Evolutionary conservation across 768 basidiomycete species (phyloP), one percentile per base, ranked within the genome.

Genomic region (Rhizopogon vinicolor): DNA sequence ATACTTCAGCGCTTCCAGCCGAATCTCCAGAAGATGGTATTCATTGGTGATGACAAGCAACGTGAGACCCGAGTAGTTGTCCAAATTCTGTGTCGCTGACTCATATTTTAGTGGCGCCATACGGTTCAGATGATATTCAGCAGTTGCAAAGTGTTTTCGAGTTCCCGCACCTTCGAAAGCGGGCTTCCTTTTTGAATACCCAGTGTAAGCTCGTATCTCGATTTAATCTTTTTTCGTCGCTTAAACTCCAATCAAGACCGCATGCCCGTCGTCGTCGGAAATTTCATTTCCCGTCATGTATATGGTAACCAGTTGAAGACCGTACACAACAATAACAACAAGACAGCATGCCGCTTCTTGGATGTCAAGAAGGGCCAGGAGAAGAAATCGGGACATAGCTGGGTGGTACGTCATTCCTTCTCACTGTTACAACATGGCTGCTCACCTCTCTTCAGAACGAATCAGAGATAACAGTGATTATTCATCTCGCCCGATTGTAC

Each of bases 91-190:
- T 4, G n/a, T 1, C 44, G 41, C 41, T 59, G 57, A 53, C 62
- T 41, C 2, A 10, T 31, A 25, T 16, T 5, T 40, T 53, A 92
- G 90, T 93, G 60, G 85, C 90, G 52, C 91, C 91, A 2, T 82
- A 76, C 80, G 90, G 89, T 10, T 80, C 86, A 59, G 90, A 91
- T 55, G 79, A 86, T 18, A 67, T 86, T 37, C 64, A 75, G 50
- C 75, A 78, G n/a, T 74, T 92, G 14, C 76, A 83, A 54, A 90
- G 87, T 57, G 80, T 92, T 28, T 92, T 92, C 76, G 89, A 91
- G 62, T 64, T 88, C 13, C 13, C 68, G 0, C 87, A 91, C 68
- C 73, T 93, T 14, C 69, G 68, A 3, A 64, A 67, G 12, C 62
- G 69, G 40, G 75, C 77, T 0, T 35, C 77, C 5, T 83, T 91